phyloP scores from a whole-genome alignment of 768 basidiomycete species.

The Tricholoma flavovirens region DNA sequence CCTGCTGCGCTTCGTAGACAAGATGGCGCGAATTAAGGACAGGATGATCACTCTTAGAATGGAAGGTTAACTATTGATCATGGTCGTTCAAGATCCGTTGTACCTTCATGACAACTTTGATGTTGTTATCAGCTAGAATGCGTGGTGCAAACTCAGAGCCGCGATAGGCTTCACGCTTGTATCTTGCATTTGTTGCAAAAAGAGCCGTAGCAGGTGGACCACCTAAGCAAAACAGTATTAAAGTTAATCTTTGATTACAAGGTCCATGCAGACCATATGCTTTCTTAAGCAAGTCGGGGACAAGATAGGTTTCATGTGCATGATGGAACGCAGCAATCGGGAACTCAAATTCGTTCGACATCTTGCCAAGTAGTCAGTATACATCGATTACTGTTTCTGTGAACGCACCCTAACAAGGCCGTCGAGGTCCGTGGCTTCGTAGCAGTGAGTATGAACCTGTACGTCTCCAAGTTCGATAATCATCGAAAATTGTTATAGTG shows the following conservation, averaged over 20 bases:
- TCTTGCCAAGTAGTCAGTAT: conserved; percentile 32
- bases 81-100: conserved; percentile 1
- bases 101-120: conserved; percentile 76
- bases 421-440: conserved; percentile 65
- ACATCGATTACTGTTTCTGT: not conserved
- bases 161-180: conserved; percentile 79
- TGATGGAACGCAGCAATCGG: conserved; percentile 73
- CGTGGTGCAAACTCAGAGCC: conserved; percentile 77
- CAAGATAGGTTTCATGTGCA: conserved; percentile 77
- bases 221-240: conserved; percentile 30
- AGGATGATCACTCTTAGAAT: conserved; percentile 58
- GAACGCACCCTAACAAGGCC: conserved; percentile 57
- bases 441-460: conserved; percentile 50
- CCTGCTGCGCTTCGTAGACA: conserved; percentile 79
- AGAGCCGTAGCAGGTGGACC: conserved; percentile 69
- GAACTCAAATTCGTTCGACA: conserved; percentile 82
- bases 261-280: conserved; percentile 46
- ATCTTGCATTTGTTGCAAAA: conserved; percentile 55
- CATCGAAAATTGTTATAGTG: not conserved
- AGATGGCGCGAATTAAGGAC: conserved; percentile 68
- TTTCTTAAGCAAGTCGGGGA: conserved; percentile 68
- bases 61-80: not conserved
- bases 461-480: conserved; percentile 5
- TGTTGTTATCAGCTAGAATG: conserved; percentile 60
- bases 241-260: not conserved